Conservation (phyloP, 2,329 filamentous ascomycete species). For the Ustilaginoidea virens region DNA sequence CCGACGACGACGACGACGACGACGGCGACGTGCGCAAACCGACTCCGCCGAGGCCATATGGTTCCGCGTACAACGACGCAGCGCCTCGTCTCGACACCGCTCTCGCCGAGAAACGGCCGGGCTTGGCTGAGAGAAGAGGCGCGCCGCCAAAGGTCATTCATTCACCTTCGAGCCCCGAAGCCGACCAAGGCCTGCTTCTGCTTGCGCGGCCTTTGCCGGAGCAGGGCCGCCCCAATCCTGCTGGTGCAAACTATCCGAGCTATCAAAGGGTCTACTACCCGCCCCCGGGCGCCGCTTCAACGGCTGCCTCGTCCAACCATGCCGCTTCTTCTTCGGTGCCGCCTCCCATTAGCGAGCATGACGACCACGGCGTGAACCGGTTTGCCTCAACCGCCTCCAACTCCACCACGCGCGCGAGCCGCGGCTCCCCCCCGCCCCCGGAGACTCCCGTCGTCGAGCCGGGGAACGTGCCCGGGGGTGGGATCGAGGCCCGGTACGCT, state of each 20-base stretch:
- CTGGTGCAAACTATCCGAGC: constrained; percentile 26
- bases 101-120: constrained; percentile 41
- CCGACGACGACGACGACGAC: constrained; percentile 55
- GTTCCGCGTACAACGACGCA: constrained; percentile 31
- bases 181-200: constrained; percentile 67
- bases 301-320: constrained; percentile 18
- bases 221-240: constrained; percentile 23
- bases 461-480: constrained; percentile 53
- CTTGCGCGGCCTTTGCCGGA: constrained; percentile 51
- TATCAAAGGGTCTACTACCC: constrained; percentile 47
- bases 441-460: constrained; percentile 77
- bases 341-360: constrained; percentile 13
- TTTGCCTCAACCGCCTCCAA: constrained; percentile 76
- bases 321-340: constrained; percentile 10
- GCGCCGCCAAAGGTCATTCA: constrained; percentile 71
- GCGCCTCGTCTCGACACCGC: constrained; percentile 39
- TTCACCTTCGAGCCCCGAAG: constrained; percentile 63
- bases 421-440: constrained; percentile 86
- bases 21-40: constrained; percentile 42
- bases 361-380: constrained; percentile 39
- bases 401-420: constrained; percentile 79
- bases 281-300: constrained; percentile 28
- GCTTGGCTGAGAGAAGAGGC: constrained; percentile 67
- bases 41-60: constrained; percentile 27
- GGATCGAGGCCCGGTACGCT: constrained; percentile 83